A percentile compares a stretch with the other conserved stretches of the same genome.
phyloP scores from a whole-genome alignment of 2,329 filamentous ascomycete species.

The Aspergillus sergii region DNA sequence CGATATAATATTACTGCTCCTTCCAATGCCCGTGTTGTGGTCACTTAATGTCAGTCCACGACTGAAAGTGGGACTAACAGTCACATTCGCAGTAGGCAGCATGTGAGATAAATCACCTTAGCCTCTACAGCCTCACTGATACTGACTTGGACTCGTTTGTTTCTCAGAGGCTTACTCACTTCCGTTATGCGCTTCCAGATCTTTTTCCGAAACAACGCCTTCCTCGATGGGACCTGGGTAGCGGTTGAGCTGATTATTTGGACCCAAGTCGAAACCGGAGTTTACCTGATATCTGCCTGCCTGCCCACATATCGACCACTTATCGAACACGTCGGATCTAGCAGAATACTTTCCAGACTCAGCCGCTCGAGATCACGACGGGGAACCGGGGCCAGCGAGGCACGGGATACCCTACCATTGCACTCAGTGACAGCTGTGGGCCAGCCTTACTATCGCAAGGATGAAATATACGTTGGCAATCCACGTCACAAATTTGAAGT shows the following conservation, averaged over 20 bases:
- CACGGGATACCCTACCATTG: background rate
- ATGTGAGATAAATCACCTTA: background rate
- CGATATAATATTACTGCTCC: slow-evolving; percentile 35
- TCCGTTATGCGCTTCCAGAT: background rate
- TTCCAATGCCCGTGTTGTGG: slow-evolving; percentile 40
- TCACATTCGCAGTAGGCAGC: slow-evolving; percentile 24
- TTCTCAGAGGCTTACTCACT: background rate
- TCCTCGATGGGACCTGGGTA: slow-evolving; percentile 1
- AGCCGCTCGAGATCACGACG: background rate
- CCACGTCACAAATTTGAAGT: background rate
- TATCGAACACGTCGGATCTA: background rate
- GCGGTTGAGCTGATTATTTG: background rate
- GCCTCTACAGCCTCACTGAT: background rate
- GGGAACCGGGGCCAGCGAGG: background rate
- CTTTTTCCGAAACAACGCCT: slow-evolving; percentile 2
- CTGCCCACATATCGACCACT: slow-evolving; percentile 1
- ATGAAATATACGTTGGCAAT: background rate
- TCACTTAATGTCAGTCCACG: slow-evolving; percentile 27
- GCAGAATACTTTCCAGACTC: background rate
- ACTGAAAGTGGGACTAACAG: slow-evolving; percentile 18
- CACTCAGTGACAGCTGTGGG: background rate
- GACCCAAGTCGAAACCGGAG: slow-evolving; percentile 1
- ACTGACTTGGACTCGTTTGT: background rate
- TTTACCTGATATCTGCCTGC: slow-evolving; percentile 3
- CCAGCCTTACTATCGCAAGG: background rate